Percentiles rank a stretch among this genome's conserved stretches.
Conservation (phyloP, 1,139 yeast species). For the Saccharomycopsis phalli region DNA sequence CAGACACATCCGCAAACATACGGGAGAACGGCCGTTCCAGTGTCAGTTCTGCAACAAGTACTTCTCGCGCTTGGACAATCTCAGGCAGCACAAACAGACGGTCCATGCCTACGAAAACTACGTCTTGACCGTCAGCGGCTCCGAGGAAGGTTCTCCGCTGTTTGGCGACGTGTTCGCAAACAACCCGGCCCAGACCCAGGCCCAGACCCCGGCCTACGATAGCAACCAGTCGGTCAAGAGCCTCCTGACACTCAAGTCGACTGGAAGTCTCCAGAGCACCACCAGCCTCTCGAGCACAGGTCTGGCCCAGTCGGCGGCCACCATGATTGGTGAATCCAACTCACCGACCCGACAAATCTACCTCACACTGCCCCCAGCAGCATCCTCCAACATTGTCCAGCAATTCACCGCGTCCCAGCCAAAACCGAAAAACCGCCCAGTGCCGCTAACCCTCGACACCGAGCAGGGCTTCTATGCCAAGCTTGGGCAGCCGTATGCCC, state of each 20-base stretch:
- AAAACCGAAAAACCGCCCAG: too few species aligned
- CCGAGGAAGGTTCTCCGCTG: slow-evolving; percentile 17
- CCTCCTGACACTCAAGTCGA: not conserved
- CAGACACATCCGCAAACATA: slow-evolving; percentile 85
- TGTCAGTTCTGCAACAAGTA: slow-evolving; percentile 76
- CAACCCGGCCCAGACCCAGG: too few species aligned
- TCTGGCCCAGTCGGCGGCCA: too few species aligned
- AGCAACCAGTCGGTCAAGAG: not conserved
- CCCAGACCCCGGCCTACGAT: not conserved
- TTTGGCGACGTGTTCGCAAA: not conserved
- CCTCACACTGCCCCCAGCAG: too few species aligned
- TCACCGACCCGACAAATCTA: too few species aligned
- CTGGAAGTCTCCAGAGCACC: not conserved
- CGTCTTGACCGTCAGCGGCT: slow-evolving; percentile 25
- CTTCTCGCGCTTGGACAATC: slow-evolving; percentile 78
- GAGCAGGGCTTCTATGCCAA: too few species aligned
- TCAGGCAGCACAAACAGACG: slow-evolving; percentile 87
- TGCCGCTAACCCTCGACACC: too few species aligned
- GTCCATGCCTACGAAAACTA: slow-evolving; percentile 76
- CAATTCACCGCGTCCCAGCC: too few species aligned
- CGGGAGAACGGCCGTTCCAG: slow-evolving; percentile 91
- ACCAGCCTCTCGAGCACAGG: not conserved
- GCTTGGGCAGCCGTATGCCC: too few species aligned
- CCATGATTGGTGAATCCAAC: too few species aligned
- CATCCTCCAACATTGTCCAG: too few species aligned